These are phyloP conservation scores for Acanthamoeba healyi DNA, from an alignment of 208 protist genomes.

Conservation along the genomic window DNA sequence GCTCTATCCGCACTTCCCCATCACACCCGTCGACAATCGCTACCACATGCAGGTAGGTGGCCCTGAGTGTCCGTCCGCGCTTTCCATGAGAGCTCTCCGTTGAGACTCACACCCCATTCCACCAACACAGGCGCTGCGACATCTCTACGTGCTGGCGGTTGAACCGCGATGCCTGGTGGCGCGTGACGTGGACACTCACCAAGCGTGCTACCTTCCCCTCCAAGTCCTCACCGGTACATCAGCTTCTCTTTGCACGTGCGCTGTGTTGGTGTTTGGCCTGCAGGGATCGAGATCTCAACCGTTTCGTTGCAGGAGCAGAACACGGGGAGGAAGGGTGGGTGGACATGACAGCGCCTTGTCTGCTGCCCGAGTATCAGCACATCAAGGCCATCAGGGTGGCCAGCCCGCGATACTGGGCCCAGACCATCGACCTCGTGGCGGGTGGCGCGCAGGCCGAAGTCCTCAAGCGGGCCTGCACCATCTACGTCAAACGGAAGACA, in stretches of 20 bases:
- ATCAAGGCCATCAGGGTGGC: constrained; percentile 77
- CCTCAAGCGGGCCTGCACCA: constrained; percentile 5
- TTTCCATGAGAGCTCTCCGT: no score
- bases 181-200: constrained; percentile 93
- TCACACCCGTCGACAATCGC: constrained; percentile 93
- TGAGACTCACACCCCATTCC: not conserved
- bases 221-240: constrained; percentile 37
- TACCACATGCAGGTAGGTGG: constrained; percentile 90
- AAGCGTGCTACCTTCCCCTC: constrained; percentile 82
- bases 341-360: constrained; percentile 76
- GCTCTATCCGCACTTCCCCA: constrained; percentile 96
- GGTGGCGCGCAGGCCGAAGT: not conserved
- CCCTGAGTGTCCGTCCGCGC: not conserved
- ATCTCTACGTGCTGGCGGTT: constrained; percentile 96
- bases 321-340: not conserved
- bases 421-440: not conserved
- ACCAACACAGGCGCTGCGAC: constrained; percentile 89
- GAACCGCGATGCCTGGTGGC: constrained; percentile 94
- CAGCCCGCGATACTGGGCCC: constrained; percentile 77
- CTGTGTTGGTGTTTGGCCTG: not conserved
- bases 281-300: not conserved
- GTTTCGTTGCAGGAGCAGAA: not conserved
- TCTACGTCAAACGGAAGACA: constrained; percentile 80
- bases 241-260: not conserved
- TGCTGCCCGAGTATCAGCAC: constrained; percentile 77